Conservation (phyloP, 768 basidiomycete genomes). For the Tulasnella sp. region DNA sequence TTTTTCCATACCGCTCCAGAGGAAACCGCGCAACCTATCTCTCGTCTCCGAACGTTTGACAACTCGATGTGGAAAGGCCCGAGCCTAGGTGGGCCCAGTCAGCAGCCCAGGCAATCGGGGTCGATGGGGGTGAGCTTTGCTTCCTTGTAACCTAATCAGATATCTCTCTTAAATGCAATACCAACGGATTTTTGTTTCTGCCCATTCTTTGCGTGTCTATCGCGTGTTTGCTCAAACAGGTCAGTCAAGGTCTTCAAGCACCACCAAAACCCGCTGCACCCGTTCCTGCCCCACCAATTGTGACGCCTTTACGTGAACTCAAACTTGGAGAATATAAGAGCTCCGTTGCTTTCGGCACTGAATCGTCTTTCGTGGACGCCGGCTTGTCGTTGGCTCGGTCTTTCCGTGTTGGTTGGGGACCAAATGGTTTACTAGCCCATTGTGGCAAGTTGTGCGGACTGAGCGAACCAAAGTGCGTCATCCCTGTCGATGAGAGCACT, state of each 20-base stretch:
- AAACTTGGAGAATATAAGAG: constrained; percentile 14
- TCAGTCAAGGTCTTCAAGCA: neutral
- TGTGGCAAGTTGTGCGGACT: constrained; percentile 45
- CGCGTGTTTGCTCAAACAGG: neutral
- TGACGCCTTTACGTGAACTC: neutral
- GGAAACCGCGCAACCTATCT: neutral
- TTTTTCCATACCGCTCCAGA: constrained; percentile 37
- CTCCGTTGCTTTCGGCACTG: constrained; percentile 28
- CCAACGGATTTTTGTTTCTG: neutral
- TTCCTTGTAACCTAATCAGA: constrained; percentile 5
- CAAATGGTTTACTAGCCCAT: constrained; percentile 62
- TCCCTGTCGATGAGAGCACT: constrained; percentile 33
- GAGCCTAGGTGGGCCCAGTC: constrained; percentile 34
- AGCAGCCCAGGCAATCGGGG: constrained; percentile 27
- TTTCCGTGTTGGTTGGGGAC: constrained; percentile 87
- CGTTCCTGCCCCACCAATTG: constrained; percentile 5
- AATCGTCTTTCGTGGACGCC: constrained; percentile 64
- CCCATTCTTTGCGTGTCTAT: neutral
- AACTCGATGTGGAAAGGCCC: constrained; percentile 32
- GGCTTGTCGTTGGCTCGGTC: constrained; percentile 78
- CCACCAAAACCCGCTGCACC: neutral
- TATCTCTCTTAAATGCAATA: neutral
- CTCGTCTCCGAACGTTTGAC: neutral
- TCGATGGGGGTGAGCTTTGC: constrained; percentile 22
- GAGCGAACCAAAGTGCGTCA: constrained; percentile 31